phyloP scores from a whole-genome alignment of 345 rosid genomes.

The Gossypium herbaceum region DNA sequence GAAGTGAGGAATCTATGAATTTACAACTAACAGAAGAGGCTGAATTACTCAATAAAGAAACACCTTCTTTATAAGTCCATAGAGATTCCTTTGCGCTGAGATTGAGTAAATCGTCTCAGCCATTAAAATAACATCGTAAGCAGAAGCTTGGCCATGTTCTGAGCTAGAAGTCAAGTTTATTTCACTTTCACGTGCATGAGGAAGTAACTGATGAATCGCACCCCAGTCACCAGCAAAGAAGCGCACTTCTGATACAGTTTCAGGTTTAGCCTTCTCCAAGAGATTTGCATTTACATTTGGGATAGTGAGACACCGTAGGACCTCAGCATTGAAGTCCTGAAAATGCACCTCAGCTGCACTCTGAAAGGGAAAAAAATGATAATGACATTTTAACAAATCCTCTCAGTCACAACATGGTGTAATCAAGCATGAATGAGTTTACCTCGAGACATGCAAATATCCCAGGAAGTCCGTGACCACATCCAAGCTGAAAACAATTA shows the following conservation, averaged over 20 bases:
- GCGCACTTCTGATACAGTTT: slow-evolving; percentile 30
- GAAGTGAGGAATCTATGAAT: slow-evolving; percentile 16
- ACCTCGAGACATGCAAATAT: slow-evolving; percentile 81
- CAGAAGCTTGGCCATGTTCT: slow-evolving; percentile 26
- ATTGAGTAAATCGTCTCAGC: slow-evolving; percentile 86
- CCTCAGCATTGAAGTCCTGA: slow-evolving; percentile 94
- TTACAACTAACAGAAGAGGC: background rate
- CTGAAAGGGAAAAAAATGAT: slow-evolving; percentile 30
- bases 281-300: slow-evolving; percentile 65
- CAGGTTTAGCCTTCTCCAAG: slow-evolving; percentile 22
- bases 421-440: slow-evolving; percentile 17
- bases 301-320: slow-evolving; percentile 71
- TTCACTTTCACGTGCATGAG: slow-evolving; percentile 33
- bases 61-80: slow-evolving; percentile 74
- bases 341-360: slow-evolving; percentile 69
- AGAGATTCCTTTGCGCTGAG: slow-evolving; percentile 59
- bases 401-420: background rate
- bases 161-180: slow-evolving; percentile 22
- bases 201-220: slow-evolving; percentile 61
- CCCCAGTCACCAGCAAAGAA: slow-evolving; percentile 94
- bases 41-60: background rate
- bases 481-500: slow-evolving; percentile 70
- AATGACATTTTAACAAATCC: slow-evolving; percentile 13
- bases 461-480: slow-evolving; percentile 93
- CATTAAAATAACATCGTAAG: slow-evolving; percentile 82